A percentile compares a stretch with the other conserved stretches of the same genome.
Evolutionary conservation across 352 stramenopile genomes (phyloP).

Genomic region (Peronospora destructor): DNA sequence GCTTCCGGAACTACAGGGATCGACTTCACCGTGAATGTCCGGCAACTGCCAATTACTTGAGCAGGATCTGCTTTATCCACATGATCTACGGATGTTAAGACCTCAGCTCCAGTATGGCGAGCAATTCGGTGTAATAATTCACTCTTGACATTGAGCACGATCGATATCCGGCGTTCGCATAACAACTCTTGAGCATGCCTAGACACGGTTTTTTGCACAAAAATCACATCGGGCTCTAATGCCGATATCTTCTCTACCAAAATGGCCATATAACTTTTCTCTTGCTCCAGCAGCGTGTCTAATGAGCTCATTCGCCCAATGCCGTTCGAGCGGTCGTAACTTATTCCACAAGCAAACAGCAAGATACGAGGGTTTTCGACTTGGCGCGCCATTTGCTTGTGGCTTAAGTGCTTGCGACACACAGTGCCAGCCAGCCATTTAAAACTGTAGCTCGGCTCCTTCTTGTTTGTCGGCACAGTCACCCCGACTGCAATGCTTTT

Average conservation of each 20-base stretch:
- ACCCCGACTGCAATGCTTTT: constrained; percentile 68
- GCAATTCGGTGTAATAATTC: constrained; percentile 89
- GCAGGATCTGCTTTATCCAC: constrained; percentile 56
- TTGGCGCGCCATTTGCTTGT: constrained; percentile 93
- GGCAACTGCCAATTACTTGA: constrained; percentile 56
- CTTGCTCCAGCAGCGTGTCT: constrained; percentile 93
- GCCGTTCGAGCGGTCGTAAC: constrained; percentile 88
- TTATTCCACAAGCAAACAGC: constrained; percentile 92
- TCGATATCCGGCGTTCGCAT: constrained; percentile 82
- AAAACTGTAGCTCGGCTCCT: constrained; percentile 81
- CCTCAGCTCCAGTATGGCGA: constrained; percentile 87
- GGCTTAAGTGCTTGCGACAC: constrained; percentile 93
- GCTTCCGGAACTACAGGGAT: constrained; percentile 41
- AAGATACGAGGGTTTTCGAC: constrained; percentile 96
- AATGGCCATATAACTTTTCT: constrained; percentile 96
- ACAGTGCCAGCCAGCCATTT: constrained; percentile 93
- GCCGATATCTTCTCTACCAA: constrained; percentile 94
- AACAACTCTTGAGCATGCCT: constrained; percentile 91
- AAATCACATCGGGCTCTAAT: constrained; percentile 92
- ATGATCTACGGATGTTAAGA: constrained; percentile 91
- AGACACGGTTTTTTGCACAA: constrained; percentile 88
- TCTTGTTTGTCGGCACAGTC: constrained; percentile 63
- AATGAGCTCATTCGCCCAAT: constrained; percentile 89
- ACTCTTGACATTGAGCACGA: constrained; percentile 93
- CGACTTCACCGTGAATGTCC: constrained; percentile 63